Conservation (phyloP, 2,329 filamentous ascomycete genomes). For the Didymella segeticola region DNA sequence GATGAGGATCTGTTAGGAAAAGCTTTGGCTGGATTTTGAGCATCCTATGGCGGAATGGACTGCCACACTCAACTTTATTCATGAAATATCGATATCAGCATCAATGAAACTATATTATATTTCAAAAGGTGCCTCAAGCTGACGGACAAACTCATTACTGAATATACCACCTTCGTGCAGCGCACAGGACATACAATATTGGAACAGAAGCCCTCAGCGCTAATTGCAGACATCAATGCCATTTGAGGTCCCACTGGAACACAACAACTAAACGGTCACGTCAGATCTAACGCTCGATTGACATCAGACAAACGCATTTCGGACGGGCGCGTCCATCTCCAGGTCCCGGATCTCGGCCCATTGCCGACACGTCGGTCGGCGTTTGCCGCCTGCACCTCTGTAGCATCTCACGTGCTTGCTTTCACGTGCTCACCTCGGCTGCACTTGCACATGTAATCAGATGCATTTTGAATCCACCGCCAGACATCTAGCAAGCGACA, state of each 20-base stretch:
- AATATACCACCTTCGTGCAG: neutral
- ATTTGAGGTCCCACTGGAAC: neutral
- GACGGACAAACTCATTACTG: neutral
- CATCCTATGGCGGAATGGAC: constrained; percentile 16
- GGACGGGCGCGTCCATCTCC: constrained; percentile 1
- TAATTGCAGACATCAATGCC: neutral
- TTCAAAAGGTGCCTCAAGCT: neutral
- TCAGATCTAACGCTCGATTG: neutral
- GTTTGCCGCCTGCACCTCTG: too few species aligned
- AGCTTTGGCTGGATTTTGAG: constrained; percentile 12
- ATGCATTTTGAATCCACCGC: constrained; percentile 2
- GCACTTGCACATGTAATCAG: constrained; percentile 1
- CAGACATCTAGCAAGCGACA: constrained; percentile 4
- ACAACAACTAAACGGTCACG: neutral
- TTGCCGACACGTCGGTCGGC: neutral
- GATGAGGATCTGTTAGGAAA: constrained; percentile 21
- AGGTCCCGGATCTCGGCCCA: constrained; percentile 3
- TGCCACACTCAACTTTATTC: constrained; percentile 17
- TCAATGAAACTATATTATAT: neutral
- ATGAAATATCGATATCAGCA: constrained; percentile 15
- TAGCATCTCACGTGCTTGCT: constrained; percentile 3
- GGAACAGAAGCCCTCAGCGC: neutral
- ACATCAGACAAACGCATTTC: neutral
- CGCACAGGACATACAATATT: neutral
- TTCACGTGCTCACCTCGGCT: constrained; percentile 12